Base-by-base conservation (phyloP, 2,329 filamentous ascomycete species). In the Balansia obtecta region DNA sequence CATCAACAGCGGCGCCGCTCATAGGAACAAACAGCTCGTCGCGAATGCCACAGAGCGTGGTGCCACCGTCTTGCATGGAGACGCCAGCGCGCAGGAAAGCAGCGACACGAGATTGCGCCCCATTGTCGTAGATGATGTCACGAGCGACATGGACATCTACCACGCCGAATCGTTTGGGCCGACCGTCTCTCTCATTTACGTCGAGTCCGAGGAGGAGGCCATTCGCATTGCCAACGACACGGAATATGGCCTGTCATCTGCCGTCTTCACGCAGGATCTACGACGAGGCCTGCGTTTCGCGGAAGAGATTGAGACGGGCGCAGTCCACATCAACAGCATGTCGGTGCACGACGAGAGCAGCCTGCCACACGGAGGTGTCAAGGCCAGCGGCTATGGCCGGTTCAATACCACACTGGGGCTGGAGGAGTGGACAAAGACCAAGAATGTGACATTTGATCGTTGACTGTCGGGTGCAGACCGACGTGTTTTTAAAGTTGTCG, bases 91-190 rank as follows among this genome's bases (percentile, higher is more conserved):
- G 3, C 52, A 58, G 10, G 65, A 70, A 41, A 54, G 55, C 11
- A 64, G 59, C 46, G 55, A 61, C 40, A 67, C 67, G 40, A 65
- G 65, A 45, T 70, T 88, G 70, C 74, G 77, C 1, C 84, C 85
- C 3, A 69, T 87, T 50, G 76, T 91, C 50, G 68, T 94, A 0
- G 77, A 78, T 30, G 77, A 76, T 52, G 81, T 90, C 37, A 65
- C 61, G 2, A n/a, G 58, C 1, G 63, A 64, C 0, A 93, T 91
- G 87, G 82, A 87, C 50, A 67, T 94, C 15, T 91, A 84, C 66
- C 69, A 77, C 56, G 82, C 76, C 1, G 88, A 94, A 66, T 85
- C 79, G 1, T 94, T 94, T 58, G 88, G 86, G 0, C 87, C 88
- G 0, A 80, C 78, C 0, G 84, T 89, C 1, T 81, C 80, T 15